A percentile compares a stretch with the other conserved stretches of the same genome.
Evolutionary conservation across 208 protist species (phyloP).

Genomic region (Leishmania tarentolae): DNA sequence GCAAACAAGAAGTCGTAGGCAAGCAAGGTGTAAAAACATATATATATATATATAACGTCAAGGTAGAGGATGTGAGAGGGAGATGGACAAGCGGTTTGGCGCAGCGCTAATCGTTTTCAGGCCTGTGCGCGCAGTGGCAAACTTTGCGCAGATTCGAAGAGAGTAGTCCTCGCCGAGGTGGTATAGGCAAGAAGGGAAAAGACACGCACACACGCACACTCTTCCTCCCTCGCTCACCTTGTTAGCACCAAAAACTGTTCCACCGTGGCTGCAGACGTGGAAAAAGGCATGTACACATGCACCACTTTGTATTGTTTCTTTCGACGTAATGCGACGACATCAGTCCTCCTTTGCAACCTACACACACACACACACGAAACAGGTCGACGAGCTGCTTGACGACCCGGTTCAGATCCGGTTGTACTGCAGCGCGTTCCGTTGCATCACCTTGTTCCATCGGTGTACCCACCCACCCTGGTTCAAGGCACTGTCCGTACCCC

Average conservation of each 20-base stretch:
- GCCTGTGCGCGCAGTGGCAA: neutral
- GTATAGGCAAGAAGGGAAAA: neutral
- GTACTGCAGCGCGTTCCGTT: conserved; percentile 90
- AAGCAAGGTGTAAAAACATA: neutral
- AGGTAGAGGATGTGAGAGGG: neutral
- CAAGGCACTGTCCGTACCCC: conserved; percentile 78
- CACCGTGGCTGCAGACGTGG: neutral
- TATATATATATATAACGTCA: neutral
- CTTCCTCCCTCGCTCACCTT: neutral
- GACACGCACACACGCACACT: neutral
- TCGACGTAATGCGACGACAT: neutral
- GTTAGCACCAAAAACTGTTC: neutral
- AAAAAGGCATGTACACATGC: neutral
- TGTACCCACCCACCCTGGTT: conserved; percentile 89
- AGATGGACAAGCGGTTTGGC: neutral
- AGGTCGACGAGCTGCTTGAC: neutral
- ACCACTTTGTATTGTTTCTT: neutral
- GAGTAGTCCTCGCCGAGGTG: neutral
- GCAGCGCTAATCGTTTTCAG: neutral
- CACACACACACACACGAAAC: neutral
- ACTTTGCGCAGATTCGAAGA: neutral
- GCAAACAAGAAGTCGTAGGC: neutral
- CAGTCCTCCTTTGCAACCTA: neutral
- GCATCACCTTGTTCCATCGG: conserved; percentile 92
- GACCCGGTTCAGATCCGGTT: conserved; percentile 51